phyloP scores from a whole-genome alignment of 2,329 filamentous ascomycete species.

The Alternaria solani region DNA sequence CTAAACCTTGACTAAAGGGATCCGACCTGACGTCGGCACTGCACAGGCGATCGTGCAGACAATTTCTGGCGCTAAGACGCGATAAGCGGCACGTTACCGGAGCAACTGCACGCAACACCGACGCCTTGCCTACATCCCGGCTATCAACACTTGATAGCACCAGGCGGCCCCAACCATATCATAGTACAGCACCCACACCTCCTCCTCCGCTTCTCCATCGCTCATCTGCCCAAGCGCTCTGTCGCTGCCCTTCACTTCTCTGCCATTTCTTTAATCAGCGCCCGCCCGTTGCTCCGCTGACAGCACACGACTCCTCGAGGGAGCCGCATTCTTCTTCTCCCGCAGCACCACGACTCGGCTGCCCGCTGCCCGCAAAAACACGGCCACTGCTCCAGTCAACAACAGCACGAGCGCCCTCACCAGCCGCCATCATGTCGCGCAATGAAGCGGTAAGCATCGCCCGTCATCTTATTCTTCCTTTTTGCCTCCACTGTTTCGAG shows the following conservation, averaged over 20 bases:
- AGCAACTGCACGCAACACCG: conserved; percentile 25
- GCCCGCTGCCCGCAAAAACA: background rate
- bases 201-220: conserved; percentile 38
- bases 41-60: conserved; percentile 13
- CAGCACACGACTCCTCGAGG: conserved; percentile 33
- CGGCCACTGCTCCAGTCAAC: conserved; percentile 6
- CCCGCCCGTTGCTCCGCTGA: conserved; percentile 23
- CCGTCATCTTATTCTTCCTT: background rate
- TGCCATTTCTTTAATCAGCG: conserved; percentile 25
- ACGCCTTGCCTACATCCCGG: conserved; percentile 29
- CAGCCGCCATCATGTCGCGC: conserved; percentile 46
- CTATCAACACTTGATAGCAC: conserved; percentile 35
- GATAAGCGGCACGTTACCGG: conserved; percentile 26
- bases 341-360: conserved; percentile 35
- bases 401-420: conserved; percentile 24
- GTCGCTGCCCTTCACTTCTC: conserved; percentile 38
- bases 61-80: conserved; percentile 8
- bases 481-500: background rate
- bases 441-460: conserved; percentile 51
- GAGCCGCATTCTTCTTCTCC: conserved; percentile 43
- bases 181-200: conserved; percentile 30
- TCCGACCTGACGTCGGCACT: conserved; percentile 14
- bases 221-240: conserved; percentile 40
- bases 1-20: conserved; percentile 7
- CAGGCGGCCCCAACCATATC: conserved; percentile 29